Evolutionary conservation across 495 filamentous ascomycete species (phyloP), one percentile per base, ranked within the genome.

Genomic region (Haplographium delicatum): DNA sequence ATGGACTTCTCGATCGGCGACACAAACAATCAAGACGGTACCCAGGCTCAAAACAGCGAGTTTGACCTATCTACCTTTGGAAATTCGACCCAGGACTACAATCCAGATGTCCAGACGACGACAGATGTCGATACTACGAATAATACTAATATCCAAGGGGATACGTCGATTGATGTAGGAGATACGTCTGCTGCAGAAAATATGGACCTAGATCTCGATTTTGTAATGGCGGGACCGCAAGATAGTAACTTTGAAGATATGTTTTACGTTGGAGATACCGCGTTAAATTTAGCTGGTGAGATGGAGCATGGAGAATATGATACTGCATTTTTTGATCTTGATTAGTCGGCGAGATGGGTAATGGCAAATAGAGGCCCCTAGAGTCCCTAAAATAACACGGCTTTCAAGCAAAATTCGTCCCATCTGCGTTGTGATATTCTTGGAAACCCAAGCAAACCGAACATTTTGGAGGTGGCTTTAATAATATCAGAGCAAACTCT

Each of bases 1-100:
- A 53, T 55, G 49, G 53, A 60, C 16, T 58, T 58, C 39, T 38
- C 45, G 25, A 18, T 46, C 13, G 19, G 35, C 23, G 16, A 18
- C 3, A 39, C 39, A 0, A 51, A 60, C 41, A 50, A 31, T 2
- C 42, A 53, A 43, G 44, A 47, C 19, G 38, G 27, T 10, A 37
- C 50, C 11, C 42, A 56, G 24, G 25, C 51, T 20, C 48, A 57
- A 16, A 42, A 25, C 25, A 47, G 31, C 23, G 59, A 58, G n/a
- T 58, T 62, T 42, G 58, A 61, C 35, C 44, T 62, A 8, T 55
- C 51, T 5, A 53, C 39, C 7, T 62, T 62, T 45, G 60, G 56
- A 27, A 53, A 48, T 27, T 44, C 26, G n/a, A 33, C 51, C 15
- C 53, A 57, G 25, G 55, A 62, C 19, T 56, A 56, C 47, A 62